Evolutionary conservation across 352 stramenopile genomes (phyloP).

Genomic region (Lagenidium sp.): DNA sequence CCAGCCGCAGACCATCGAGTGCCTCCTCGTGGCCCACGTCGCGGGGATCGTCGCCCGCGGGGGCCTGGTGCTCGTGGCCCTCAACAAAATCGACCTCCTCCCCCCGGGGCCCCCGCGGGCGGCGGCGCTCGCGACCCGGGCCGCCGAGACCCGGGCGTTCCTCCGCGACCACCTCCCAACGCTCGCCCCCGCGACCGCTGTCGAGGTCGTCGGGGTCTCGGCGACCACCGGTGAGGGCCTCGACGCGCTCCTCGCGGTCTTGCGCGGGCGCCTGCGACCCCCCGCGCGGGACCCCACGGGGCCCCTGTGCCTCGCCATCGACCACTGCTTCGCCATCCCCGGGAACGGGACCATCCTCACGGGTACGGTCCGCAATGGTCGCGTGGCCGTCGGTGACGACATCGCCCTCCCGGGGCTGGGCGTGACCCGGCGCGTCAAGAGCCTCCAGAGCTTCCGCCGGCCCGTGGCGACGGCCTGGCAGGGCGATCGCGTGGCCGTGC

Average conservation of each 20-base stretch:
- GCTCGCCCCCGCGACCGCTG: slow-evolving; percentile 32
- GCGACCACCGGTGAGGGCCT: slow-evolving; percentile 31
- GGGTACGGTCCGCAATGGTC: slow-evolving; percentile 88
- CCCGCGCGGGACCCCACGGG: slow-evolving; percentile 32
- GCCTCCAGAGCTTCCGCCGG: slow-evolving; percentile 96
- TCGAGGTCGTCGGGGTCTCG: slow-evolving; percentile 20
- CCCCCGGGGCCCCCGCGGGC: too few species aligned
- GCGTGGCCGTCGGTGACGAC: slow-evolving; percentile 82
- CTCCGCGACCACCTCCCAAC: slow-evolving; percentile 60
- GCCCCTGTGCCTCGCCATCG: slow-evolving; percentile 92
- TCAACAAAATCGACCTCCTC: slow-evolving; percentile 98
- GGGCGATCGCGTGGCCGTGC: slow-evolving; percentile 95
- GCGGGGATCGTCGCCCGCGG: slow-evolving; percentile 84
- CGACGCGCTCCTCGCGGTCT: slow-evolving; percentile 42
- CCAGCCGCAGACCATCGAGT: slow-evolving; percentile 98
- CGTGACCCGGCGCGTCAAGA: slow-evolving; percentile 94
- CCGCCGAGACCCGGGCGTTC: slow-evolving; percentile 42
- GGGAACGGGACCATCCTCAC: slow-evolving; percentile 98
- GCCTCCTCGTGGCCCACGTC: slow-evolving; percentile 94
- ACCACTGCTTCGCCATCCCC: slow-evolving; percentile 98
- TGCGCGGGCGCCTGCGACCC: slow-evolving; percentile 23
- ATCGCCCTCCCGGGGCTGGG: slow-evolving; percentile 89
- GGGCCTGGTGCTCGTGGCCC: slow-evolving; percentile 85
- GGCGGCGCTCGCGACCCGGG: slow-evolving; percentile 44
- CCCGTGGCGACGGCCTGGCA: slow-evolving; percentile 72